Percentiles rank a stretch among this genome's conserved stretches.
These are phyloP conservation scores for Seiridium cupressi DNA, from an alignment of 2,329 filamentous ascomycete species.

Conservation along the genomic window DNA sequence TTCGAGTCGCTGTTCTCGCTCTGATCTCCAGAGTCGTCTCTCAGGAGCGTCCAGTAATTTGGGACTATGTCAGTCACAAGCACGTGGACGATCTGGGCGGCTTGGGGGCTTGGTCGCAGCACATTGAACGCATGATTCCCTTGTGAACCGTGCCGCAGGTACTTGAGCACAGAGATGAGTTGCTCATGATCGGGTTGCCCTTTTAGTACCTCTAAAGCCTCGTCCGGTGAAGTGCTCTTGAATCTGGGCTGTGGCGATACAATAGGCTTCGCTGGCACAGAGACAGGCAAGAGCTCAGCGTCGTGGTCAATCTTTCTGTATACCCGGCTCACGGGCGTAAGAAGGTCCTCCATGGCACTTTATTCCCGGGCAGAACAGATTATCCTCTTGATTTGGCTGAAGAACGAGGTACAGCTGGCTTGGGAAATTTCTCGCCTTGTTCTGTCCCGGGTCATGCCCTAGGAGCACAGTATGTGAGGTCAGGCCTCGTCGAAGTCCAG, in stretches of 20 bases:
- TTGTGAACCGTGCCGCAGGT: conserved; percentile 37
- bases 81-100: conserved; percentile 72
- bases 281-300: conserved; percentile 36
- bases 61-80: conserved; percentile 74
- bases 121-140: conserved; percentile 49
- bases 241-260: conserved; percentile 15
- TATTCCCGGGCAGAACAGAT: not conserved
- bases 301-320: conserved; percentile 39
- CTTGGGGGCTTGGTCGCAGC: conserved; percentile 60
- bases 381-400: not conserved
- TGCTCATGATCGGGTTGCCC: conserved; percentile 60
- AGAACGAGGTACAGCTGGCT: too few species aligned
- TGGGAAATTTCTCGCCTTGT: not conserved
- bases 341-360: conserved; percentile 52
- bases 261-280: conserved; percentile 20
- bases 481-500: too few species aligned
- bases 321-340: conserved; percentile 53
- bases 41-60: conserved; percentile 74
- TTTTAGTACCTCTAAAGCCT: conserved; percentile 59
- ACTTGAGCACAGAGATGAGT: conserved; percentile 51
- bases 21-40: conserved; percentile 35
- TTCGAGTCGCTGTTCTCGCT: conserved; percentile 35
- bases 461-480: too few species aligned
- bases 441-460: not conserved
- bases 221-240: conserved; percentile 35